Evolutionary conservation across 1,284 basidiomycete genomes (phyloP).

Genomic region (Apiotrichum porosum): DNA sequence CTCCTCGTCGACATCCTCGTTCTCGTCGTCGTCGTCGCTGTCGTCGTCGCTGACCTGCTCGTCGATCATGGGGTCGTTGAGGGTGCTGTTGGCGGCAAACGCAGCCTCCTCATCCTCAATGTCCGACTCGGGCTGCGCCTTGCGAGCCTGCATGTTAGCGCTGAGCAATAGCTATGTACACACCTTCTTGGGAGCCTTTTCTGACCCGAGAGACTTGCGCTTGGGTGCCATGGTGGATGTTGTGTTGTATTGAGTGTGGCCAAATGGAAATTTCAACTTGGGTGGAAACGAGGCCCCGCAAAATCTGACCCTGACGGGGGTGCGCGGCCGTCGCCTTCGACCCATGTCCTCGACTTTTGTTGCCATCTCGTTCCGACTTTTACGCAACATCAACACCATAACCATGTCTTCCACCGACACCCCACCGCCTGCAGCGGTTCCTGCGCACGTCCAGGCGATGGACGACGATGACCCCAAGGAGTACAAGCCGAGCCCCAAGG

Average conservation of each 20-base stretch:
- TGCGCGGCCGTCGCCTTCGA: too few species aligned
- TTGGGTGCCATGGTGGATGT: constrained; percentile 13
- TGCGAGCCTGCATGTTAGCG: constrained; percentile 8
- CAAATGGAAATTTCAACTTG: constrained; percentile 5
- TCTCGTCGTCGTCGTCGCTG: constrained; percentile 19
- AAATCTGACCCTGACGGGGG: background rate
- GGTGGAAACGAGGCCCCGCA: constrained; percentile 12
- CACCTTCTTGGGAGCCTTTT: constrained; percentile 11
- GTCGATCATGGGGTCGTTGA: constrained; percentile 24
- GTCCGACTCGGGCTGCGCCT: constrained; percentile 3
- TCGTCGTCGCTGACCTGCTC: constrained; percentile 13
- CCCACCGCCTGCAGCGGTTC: background rate
- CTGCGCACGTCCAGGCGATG: too few species aligned
- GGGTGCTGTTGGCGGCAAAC: constrained; percentile 12
- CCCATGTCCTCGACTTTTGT: background rate
- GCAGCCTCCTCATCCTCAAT: constrained; percentile 18
- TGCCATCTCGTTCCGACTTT: too few species aligned
- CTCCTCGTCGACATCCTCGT: constrained; percentile 12
- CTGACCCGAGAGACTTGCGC: constrained; percentile 11
- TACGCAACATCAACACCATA: too few species aligned
- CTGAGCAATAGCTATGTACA: too few species aligned
- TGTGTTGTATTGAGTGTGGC: background rate
- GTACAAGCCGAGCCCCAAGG: constrained; percentile 29
- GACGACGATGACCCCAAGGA: constrained; percentile 6
- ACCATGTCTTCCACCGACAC: background rate